A percentile compares a stretch with the other conserved stretches of the same genome.
Conservation (phyloP, 352 stramenopile species). For the Phytopythium kandeliae region DNA sequence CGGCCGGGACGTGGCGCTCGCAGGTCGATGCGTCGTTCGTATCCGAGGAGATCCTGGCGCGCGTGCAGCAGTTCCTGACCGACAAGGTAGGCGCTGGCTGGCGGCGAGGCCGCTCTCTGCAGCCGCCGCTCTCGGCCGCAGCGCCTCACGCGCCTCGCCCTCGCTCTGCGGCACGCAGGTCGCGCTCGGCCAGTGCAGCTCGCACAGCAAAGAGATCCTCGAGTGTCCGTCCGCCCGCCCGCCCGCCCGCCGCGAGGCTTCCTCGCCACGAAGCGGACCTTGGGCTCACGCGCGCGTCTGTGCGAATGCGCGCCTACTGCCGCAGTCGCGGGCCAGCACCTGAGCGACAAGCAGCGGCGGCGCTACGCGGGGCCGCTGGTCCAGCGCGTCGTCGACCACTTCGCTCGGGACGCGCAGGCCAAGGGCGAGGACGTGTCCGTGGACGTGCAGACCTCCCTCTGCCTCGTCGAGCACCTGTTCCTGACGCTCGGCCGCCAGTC, state of each 20-base stretch:
- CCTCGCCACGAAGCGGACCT: too few species aligned
- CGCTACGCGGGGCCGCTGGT: conserved; percentile 37
- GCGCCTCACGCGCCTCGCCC: too few species aligned
- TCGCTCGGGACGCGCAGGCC: conserved; percentile 18
- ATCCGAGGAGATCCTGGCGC: conserved; percentile 15
- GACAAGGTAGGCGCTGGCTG: conserved; percentile 21
- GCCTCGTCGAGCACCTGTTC: conserved; percentile 61
- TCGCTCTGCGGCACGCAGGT: conserved; percentile 20
- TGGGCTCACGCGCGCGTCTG: background rate
- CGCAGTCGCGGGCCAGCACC: conserved; percentile 23
- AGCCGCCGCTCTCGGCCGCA: too few species aligned
- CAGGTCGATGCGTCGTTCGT: conserved; percentile 19
- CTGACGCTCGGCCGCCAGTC: conserved; percentile 42
- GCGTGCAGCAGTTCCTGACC: conserved; percentile 29
- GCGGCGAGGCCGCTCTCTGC: too few species aligned
- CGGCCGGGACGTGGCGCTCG: background rate
- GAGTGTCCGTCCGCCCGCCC: conserved; percentile 32
- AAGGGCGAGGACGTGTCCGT: conserved; percentile 38
- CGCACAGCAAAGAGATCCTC: conserved; percentile 43
- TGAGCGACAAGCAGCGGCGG: conserved; percentile 35
- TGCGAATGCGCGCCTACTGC: background rate
- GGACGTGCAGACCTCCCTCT: conserved; percentile 64
- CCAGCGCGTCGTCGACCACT: conserved; percentile 25
- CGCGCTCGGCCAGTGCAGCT: conserved; percentile 42
- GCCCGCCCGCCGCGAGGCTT: too few species aligned